These are phyloP conservation scores for Podospora pseudocomata DNA, from an alignment of 495 filamentous ascomycete species.

Conservation along the genomic window DNA sequence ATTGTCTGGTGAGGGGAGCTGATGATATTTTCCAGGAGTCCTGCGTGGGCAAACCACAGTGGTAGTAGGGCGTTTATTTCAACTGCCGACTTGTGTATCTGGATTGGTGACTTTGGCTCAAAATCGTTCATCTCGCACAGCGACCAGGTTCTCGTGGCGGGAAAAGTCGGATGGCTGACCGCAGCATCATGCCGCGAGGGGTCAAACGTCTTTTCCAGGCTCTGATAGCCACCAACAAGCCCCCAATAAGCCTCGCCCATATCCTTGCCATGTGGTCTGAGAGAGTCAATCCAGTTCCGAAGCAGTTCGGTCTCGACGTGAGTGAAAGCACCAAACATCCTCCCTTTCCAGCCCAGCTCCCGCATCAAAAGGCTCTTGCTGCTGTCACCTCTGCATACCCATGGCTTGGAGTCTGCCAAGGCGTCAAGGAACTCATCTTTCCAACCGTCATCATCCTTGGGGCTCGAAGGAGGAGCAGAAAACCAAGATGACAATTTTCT, in stretches of 20 bases:
- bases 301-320: constrained; percentile 33
- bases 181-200: background rate
- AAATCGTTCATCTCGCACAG: background rate
- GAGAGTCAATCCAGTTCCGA: constrained; percentile 36
- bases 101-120: background rate
- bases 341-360: constrained; percentile 39
- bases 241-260: constrained; percentile 7
- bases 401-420: constrained; percentile 25
- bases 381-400: constrained; percentile 37
- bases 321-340: constrained; percentile 46
- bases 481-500: constrained; percentile 14
- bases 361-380: constrained; percentile 35
- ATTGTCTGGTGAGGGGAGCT: constrained; percentile 6
- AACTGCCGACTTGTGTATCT: background rate
- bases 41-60: constrained; percentile 15
- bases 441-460: background rate
- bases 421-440: background rate
- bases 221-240: constrained; percentile 3
- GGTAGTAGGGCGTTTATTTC: background rate
- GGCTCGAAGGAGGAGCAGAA: background rate
- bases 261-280: constrained; percentile 8
- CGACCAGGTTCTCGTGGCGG: background rate
- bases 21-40: constrained; percentile 11
- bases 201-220: background rate
- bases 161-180: background rate